These are phyloP conservation scores for Boletus reticulatus DNA, from an alignment of 768 basidiomycete species.

Conservation along the genomic window DNA sequence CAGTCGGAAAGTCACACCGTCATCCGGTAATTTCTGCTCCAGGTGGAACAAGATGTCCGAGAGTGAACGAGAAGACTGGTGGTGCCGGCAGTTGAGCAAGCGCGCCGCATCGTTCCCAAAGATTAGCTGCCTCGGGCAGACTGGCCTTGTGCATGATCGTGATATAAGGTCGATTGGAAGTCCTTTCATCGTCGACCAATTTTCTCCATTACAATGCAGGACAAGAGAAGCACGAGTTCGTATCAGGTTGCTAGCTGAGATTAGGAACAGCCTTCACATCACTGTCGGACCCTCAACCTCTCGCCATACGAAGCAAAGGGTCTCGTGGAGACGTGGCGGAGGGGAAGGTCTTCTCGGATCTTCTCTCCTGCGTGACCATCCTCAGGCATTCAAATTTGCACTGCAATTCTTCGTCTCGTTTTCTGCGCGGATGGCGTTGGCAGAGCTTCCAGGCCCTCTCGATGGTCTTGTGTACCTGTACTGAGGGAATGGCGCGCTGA, in stretches of 20 bases:
- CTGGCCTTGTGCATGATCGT: slow-evolving; percentile 76
- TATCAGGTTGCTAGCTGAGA: too few relatives aligned
- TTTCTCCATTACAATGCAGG: too few relatives aligned
- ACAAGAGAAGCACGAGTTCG: too few relatives aligned
- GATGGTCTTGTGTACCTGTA: slow-evolving; percentile 89
- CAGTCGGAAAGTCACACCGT: slow-evolving; percentile 56
- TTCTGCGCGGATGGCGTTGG: slow-evolving; percentile 68
- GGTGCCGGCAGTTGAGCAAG: slow-evolving; percentile 26
- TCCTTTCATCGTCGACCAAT: slow-evolving; percentile 46
- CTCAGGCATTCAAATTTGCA: slow-evolving; percentile 83
- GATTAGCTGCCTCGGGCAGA: slow-evolving; percentile 30
- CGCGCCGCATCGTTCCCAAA: slow-evolving; percentile 42
- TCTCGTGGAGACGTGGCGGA: too few relatives aligned
- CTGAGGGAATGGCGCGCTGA: slow-evolving; percentile 81
- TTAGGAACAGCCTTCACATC: too few relatives aligned
- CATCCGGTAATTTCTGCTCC: slow-evolving; percentile 74
- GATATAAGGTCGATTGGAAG: slow-evolving; percentile 71
- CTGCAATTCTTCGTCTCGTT: slow-evolving; percentile 62
- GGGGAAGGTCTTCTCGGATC: too few relatives aligned
- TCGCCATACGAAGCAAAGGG: too few relatives aligned
- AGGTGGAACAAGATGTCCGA: slow-evolving; percentile 65
- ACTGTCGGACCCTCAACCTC: too few relatives aligned
- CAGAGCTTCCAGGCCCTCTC: slow-evolving; percentile 88
- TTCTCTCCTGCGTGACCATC: slow-evolving; percentile 76
- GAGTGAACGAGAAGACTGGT: slow-evolving; percentile 57